A percentile compares a stretch with the other conserved stretches of the same genome.
These are phyloP conservation scores for Naganishia cerealis DNA, from an alignment of 1,284 basidiomycete species.

Conservation along the genomic window DNA sequence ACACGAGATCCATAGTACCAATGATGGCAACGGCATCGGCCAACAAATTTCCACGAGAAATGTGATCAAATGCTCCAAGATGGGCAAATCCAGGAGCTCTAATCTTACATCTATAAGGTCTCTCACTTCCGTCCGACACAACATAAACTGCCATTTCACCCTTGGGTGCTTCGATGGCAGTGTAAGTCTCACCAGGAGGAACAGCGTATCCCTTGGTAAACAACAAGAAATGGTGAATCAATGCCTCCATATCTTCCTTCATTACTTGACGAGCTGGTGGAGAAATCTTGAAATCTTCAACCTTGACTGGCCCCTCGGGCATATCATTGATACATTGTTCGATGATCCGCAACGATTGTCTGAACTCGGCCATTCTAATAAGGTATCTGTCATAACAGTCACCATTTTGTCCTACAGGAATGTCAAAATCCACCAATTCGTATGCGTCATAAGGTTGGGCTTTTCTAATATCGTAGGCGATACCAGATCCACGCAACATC, in stretches of 20 bases:
- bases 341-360: constrained; percentile 89
- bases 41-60: constrained; percentile 79
- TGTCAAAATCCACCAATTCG: constrained; percentile 95
- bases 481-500: constrained; percentile 90
- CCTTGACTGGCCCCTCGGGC: constrained; percentile 85
- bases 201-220: constrained; percentile 97
- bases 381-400: constrained; percentile 85
- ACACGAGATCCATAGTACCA: constrained; percentile 80
- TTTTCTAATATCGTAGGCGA: constrained; percentile 94
- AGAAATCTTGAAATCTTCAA: constrained; percentile 95
- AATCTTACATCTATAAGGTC: constrained; percentile 81
- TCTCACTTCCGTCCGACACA: constrained; percentile 62
- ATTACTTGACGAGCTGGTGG: constrained; percentile 93
- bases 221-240: constrained; percentile 98
- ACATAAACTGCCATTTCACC: constrained; percentile 98
- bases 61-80: constrained; percentile 84
- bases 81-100: constrained; percentile 92
- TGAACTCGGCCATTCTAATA: constrained; percentile 96
- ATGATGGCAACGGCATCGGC: constrained; percentile 91
- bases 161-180: constrained; percentile 96
- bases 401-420: constrained; percentile 93
- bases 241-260: constrained; percentile 98
- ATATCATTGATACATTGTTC: constrained; percentile 68
- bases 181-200: constrained; percentile 96
- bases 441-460: constrained; percentile 94